phyloP scores from a whole-genome alignment of 2,329 filamentous ascomycete genomes.

The Cladosporium oxysporum region DNA sequence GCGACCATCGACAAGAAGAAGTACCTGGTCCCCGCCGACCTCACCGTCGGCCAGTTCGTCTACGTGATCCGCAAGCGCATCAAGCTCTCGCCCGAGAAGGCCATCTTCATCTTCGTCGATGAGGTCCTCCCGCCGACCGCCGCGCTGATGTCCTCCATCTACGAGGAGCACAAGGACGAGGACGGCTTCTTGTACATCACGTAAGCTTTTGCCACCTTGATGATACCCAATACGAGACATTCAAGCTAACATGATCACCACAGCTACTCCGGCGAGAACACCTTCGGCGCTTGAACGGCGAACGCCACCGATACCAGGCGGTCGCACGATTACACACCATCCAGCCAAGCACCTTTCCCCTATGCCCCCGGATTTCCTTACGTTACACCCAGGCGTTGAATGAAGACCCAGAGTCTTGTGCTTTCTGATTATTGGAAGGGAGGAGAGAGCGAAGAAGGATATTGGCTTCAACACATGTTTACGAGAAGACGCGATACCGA shows the following conservation, averaged over 20 bases:
- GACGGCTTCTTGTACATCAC: constrained; percentile 97
- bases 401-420: constrained; percentile 12
- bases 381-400: constrained; percentile 20
- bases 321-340: constrained; percentile 10
- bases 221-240: neutral
- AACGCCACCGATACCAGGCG: constrained; percentile 17
- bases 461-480: constrained; percentile 18
- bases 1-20: constrained; percentile 99
- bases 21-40: constrained; percentile 94
- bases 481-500: constrained; percentile 19
- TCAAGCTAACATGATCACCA: constrained; percentile 26
- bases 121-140: constrained; percentile 96
- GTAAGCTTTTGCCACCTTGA: constrained; percentile 49
- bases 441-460: constrained; percentile 1
- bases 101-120: constrained; percentile 99
- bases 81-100: constrained; percentile 99
- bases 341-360: constrained; percentile 8
- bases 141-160: constrained; percentile 98
- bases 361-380: constrained; percentile 19
- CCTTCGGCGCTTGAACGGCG: constrained; percentile 65
- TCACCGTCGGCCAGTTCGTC: constrained; percentile 99
- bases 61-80: constrained; percentile 99
- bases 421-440: constrained; percentile 12
- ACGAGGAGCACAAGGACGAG: constrained; percentile 94
- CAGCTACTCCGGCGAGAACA: constrained; percentile 97